Conservation (phyloP, 768 basidiomycete genomes). For the Suillus subalutaceus region DNA sequence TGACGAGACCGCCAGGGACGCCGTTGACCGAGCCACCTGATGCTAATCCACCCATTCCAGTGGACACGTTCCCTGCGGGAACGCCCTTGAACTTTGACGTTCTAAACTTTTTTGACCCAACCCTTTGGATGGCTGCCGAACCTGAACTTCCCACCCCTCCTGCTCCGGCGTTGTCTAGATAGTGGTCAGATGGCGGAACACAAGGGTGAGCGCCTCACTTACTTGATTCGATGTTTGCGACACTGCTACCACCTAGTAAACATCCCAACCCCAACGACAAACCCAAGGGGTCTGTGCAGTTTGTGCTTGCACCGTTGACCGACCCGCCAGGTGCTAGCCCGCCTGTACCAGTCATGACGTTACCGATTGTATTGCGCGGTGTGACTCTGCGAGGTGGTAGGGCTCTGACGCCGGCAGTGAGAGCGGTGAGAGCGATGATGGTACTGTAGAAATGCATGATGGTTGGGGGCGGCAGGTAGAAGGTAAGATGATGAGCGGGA, state of each 20-base stretch:
- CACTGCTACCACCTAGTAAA: too few species aligned
- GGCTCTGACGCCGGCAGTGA: slow-evolving; percentile 28
- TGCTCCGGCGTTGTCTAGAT: slow-evolving; percentile 18
- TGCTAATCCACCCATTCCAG: slow-evolving; percentile 16
- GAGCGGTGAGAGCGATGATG: slow-evolving; percentile 25
- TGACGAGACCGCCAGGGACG: slow-evolving; percentile 28
- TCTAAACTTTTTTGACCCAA: slow-evolving; percentile 6
- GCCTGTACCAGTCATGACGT: slow-evolving; percentile 24
- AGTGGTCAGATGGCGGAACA: slow-evolving; percentile 8
- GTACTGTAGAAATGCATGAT: slow-evolving; percentile 29
- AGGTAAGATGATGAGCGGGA: background rate
- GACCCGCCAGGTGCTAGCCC: slow-evolving; percentile 40
- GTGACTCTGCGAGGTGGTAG: slow-evolving; percentile 29
- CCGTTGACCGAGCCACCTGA: slow-evolving; percentile 13
- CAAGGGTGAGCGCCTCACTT: slow-evolving; percentile 1
- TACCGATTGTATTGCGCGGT: slow-evolving; percentile 18
- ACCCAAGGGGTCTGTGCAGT: slow-evolving; percentile 6
- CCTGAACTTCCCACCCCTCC: slow-evolving; percentile 8
- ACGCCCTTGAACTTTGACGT: background rate
- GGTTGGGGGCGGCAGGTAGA: slow-evolving; percentile 4
- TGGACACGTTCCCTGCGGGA: slow-evolving; percentile 15
- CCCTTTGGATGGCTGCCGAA: background rate
- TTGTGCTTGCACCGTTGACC: slow-evolving; percentile 18
- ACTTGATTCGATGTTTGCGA: slow-evolving; percentile 18
- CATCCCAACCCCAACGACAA: background rate